Evolutionary conservation across 2,329 filamentous ascomycete genomes (phyloP).

Genomic region (Fusarium palustre): DNA sequence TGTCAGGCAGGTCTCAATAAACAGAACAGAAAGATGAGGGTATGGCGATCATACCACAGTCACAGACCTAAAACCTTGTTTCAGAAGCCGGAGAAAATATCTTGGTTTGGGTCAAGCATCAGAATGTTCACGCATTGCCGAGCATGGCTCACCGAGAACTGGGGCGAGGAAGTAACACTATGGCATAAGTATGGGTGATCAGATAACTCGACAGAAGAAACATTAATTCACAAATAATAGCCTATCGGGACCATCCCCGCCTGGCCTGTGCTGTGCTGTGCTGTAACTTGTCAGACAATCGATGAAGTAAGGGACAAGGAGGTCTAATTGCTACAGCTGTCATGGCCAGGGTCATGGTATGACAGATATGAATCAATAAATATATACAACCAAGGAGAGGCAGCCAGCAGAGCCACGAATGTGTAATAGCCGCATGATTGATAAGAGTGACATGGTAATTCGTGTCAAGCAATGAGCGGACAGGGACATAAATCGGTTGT

Average conservation of each 20-base stretch:
- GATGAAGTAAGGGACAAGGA: slow-evolving; percentile 12
- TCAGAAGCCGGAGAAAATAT: slow-evolving; percentile 31
- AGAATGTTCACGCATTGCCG: slow-evolving; percentile 23
- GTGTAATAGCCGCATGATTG: slow-evolving; percentile 20
- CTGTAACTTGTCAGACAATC: slow-evolving; percentile 15
- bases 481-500: slow-evolving; percentile 31
- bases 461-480: slow-evolving; percentile 23
- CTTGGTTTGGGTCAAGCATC: slow-evolving; percentile 22
- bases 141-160: slow-evolving; percentile 20
- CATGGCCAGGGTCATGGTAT: slow-evolving; percentile 24
- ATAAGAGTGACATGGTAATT: slow-evolving; percentile 20
- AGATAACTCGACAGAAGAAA: slow-evolving; percentile 25
- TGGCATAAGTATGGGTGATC: slow-evolving; percentile 11
- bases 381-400: slow-evolving; percentile 21
- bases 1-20: slow-evolving; percentile 2
- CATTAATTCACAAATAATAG: slow-evolving; percentile 16
- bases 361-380: slow-evolving; percentile 13
- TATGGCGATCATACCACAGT: slow-evolving; percentile 2
- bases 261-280: slow-evolving; percentile 30
- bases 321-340: slow-evolving; percentile 24
- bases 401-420: slow-evolving; percentile 23
- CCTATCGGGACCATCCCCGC: slow-evolving; percentile 46
- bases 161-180: slow-evolving; percentile 6
- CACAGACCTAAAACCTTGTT: slow-evolving; percentile 30
- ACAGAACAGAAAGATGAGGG: neutral